Conservation (phyloP, 495 filamentous ascomycete genomes). For the Endocarpon pusillum region DNA sequence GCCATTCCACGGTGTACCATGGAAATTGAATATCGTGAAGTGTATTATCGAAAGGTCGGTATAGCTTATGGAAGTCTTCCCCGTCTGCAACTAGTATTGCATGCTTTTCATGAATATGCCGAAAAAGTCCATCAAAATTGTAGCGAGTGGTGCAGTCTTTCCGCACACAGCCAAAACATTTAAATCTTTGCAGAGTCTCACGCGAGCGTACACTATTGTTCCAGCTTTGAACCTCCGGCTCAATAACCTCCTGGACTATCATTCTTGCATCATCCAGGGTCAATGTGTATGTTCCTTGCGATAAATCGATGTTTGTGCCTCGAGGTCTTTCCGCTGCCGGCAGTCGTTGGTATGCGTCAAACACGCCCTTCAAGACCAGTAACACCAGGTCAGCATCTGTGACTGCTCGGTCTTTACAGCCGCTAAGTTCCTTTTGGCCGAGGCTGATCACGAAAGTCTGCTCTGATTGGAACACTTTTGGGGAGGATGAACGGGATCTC, state of each 20-base stretch:
- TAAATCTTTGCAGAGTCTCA: not conserved
- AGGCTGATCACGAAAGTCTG: not conserved
- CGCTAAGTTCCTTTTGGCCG: not conserved
- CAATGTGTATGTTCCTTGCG: not conserved
- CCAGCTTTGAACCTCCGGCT: not conserved
- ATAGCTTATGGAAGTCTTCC: not conserved
- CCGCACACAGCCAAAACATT: not conserved
- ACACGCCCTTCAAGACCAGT: not conserved
- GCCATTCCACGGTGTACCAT: slow-evolving; percentile 1
- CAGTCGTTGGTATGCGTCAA: not conserved
- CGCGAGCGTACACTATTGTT: not conserved
- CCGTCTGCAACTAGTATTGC: not conserved
- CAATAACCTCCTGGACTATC: not conserved
- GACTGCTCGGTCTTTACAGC: not conserved
- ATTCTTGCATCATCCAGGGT: not conserved
- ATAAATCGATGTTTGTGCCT: not conserved
- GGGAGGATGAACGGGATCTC: not conserved
- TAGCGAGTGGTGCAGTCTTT: not conserved
- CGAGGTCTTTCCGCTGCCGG: not conserved
- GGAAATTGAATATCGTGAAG: not conserved
- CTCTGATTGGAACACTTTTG: too few relatives aligned
- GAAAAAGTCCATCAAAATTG: not conserved
- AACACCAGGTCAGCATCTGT: not conserved
- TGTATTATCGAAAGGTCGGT: not conserved
- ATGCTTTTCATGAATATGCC: slow-evolving; percentile 1